These are phyloP conservation scores for Talaromyces trachyspermus DNA, from an alignment of 495 filamentous ascomycete species.

Conservation along the genomic window DNA sequence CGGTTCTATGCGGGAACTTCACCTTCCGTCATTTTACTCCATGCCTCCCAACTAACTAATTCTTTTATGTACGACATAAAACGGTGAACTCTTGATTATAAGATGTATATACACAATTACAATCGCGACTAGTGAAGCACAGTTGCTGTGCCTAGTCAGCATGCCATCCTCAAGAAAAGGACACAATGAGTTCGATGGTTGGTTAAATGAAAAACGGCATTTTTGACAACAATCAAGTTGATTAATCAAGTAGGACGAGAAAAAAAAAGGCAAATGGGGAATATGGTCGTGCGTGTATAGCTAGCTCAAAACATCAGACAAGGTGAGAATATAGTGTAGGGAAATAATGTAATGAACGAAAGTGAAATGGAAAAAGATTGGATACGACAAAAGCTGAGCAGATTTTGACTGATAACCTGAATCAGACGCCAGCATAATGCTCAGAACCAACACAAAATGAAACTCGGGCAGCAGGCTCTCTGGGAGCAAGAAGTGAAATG, in stretches of 20 bases:
- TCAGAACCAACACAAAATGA: slow-evolving; percentile 11
- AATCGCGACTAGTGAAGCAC: too few species aligned
- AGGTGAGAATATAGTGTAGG: slow-evolving; percentile 10
- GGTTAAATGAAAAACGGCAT: neutral
- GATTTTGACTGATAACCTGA: slow-evolving; percentile 33
- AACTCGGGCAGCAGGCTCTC: slow-evolving; percentile 11
- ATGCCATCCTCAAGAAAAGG: too few species aligned
- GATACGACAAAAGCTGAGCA: slow-evolving; percentile 30
- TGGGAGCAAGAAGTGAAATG: slow-evolving; percentile 24
- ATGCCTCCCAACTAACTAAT: too few species aligned
- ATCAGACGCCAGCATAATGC: slow-evolving; percentile 44
- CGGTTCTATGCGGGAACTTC: too few species aligned
- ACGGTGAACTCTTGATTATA: too few species aligned
- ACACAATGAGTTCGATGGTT: slow-evolving; percentile 11
- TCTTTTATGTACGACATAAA: too few species aligned
- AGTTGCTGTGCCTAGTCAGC: too few species aligned
- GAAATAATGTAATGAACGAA: slow-evolving; percentile 15
- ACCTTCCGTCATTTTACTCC: too few species aligned
- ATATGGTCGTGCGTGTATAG: slow-evolving; percentile 8
- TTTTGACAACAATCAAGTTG: slow-evolving; percentile 13
- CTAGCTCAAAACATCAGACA: slow-evolving; percentile 16
- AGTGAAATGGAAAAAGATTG: slow-evolving; percentile 20
- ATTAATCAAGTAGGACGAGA: slow-evolving; percentile 19
- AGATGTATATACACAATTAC: too few species aligned
- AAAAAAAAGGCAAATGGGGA: slow-evolving; percentile 16